Evolutionary conservation across 371 early-diverging fungal species (phyloP).

Genomic region (Thermomucor indicae-seudaticae): DNA sequence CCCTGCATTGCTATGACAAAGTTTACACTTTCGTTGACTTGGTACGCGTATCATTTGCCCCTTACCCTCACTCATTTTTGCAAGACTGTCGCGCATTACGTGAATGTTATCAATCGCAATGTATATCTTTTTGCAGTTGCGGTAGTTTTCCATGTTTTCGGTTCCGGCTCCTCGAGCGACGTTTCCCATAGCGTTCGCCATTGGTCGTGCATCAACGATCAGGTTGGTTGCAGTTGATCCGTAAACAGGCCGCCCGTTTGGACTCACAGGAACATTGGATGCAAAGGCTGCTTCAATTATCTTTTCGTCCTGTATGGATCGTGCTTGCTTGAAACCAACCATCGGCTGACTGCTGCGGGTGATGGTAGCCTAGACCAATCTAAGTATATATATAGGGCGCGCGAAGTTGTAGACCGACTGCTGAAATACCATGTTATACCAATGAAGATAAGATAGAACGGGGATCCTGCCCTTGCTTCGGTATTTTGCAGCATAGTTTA

Average conservation of each 20-base stretch:
- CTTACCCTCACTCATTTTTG: slow-evolving; percentile 79
- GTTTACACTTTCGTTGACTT: background rate
- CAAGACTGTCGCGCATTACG: slow-evolving; percentile 89
- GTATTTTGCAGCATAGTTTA: slow-evolving; percentile 88
- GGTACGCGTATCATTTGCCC: background rate
- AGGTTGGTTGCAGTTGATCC: slow-evolving; percentile 62
- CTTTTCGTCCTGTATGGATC: slow-evolving; percentile 96
- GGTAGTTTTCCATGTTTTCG: slow-evolving; percentile 91
- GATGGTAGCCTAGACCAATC: slow-evolving; percentile 66
- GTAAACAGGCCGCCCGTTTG: slow-evolving; percentile 41
- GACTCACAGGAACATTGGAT: slow-evolving; percentile 43
- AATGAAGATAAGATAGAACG: slow-evolving; percentile 83
- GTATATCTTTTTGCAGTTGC: slow-evolving; percentile 78
- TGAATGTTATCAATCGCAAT: slow-evolving; percentile 97
- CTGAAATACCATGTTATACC: slow-evolving; percentile 56
- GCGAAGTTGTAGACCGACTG: background rate
- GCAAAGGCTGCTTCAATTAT: slow-evolving; percentile 88
- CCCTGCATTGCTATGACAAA: slow-evolving; percentile 47
- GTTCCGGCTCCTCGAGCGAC: slow-evolving; percentile 93
- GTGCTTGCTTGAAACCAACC: slow-evolving; percentile 88
- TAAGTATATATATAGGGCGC: background rate
- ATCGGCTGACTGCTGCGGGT: slow-evolving; percentile 94
- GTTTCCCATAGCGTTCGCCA: slow-evolving; percentile 92
- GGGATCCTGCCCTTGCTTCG: slow-evolving; percentile 91
- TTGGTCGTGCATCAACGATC: slow-evolving; percentile 94